phyloP scores from a whole-genome alignment of 306 rosid genomes.

The Oemleria cerasiformis region DNA sequence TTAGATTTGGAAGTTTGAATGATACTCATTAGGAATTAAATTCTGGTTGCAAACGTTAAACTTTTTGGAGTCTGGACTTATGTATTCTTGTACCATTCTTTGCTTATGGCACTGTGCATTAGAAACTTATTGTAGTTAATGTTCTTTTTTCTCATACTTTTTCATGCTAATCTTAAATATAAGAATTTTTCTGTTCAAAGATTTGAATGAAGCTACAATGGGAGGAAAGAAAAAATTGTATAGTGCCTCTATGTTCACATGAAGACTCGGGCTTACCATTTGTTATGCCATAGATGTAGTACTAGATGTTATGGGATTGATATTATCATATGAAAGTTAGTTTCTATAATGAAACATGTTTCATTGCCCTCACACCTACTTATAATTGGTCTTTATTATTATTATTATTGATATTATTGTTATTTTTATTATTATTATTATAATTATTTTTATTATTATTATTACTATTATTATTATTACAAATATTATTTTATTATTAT shows the following conservation, averaged over 20 bases:
- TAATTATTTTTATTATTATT: no score
- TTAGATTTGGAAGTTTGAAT: not conserved
- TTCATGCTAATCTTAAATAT: not conserved
- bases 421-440: not conserved
- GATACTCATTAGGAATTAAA: not conserved
- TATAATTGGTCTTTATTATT: not conserved
- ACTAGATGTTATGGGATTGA: not conserved
- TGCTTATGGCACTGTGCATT: no score
- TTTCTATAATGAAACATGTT: not conserved
- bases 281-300: not conserved
- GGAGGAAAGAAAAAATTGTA: not conserved
- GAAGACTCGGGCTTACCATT: not conserved
- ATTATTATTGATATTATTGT: not conserved
- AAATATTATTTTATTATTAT: not conserved
- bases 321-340: not conserved
- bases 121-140: not conserved
- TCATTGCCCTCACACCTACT: not conserved
- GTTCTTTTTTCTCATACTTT: not conserved
- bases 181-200: constrained; percentile 2
- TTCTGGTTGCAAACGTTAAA: not conserved
- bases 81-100: not conserved
- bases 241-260: not conserved
- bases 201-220: not conserved
- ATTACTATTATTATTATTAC: not conserved
- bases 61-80: not conserved